A percentile compares a stretch with the other conserved stretches of the same genome.
These are phyloP conservation scores for Diplogelasinospora grovesii DNA, from an alignment of 495 filamentous ascomycete genomes.

Conservation along the genomic window DNA sequence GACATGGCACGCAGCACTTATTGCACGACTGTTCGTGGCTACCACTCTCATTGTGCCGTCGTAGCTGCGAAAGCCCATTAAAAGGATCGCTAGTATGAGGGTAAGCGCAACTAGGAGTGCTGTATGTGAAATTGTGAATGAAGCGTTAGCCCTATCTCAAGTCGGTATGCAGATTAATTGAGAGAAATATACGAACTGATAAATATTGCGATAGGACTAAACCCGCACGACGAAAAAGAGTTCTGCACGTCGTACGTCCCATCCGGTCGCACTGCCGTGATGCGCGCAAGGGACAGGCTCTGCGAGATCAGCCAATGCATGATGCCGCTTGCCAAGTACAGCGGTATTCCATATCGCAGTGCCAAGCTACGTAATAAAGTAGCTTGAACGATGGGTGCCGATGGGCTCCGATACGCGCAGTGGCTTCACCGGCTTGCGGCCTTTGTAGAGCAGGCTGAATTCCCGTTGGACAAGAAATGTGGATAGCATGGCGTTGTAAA, in stretches of 20 bases:
- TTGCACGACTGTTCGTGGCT: slow-evolving; percentile 15
- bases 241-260: slow-evolving; percentile 1
- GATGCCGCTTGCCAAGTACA: slow-evolving; percentile 21
- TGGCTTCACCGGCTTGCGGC: slow-evolving; percentile 9
- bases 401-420: slow-evolving; percentile 22
- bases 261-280: slow-evolving; percentile 8
- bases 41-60: slow-evolving; percentile 16
- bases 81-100: background rate
- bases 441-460: slow-evolving; percentile 10
- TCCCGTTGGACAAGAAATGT: slow-evolving; percentile 27
- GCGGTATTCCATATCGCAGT: slow-evolving; percentile 36
- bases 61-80: slow-evolving; percentile 10
- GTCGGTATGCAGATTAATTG: background rate
- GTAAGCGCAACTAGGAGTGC: background rate
- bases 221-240: slow-evolving; percentile 25
- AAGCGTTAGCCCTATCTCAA: background rate
- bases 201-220: slow-evolving; percentile 26
- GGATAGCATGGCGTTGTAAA: slow-evolving; percentile 33
- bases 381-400: slow-evolving; percentile 36
- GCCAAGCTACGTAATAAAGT: slow-evolving; percentile 45
- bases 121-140: background rate
- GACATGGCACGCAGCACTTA: slow-evolving; percentile 18
- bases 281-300: slow-evolving; percentile 27
- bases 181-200: slow-evolving; percentile 10
- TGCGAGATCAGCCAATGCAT: slow-evolving; percentile 41